A percentile compares a stretch with the other conserved stretches of the same genome.
Evolutionary conservation across 768 basidiomycete genomes (phyloP).

Genomic region (Pleurotus giganteus): DNA sequence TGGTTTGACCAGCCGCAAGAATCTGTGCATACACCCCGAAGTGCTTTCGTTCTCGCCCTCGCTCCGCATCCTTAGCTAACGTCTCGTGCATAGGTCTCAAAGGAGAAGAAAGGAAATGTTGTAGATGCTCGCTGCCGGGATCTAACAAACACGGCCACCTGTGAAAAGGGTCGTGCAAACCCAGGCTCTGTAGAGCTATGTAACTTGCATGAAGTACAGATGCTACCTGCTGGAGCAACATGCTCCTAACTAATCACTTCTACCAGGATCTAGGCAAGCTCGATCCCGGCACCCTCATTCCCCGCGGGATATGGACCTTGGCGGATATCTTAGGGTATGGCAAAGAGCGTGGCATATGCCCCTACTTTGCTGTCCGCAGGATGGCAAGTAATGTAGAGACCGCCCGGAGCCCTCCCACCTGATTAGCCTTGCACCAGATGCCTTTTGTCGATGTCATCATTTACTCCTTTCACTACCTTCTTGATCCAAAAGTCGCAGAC

Average conservation of each 20-base stretch:
- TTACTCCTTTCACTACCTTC: slow-evolving; percentile 97
- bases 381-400: slow-evolving; percentile 58
- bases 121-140: slow-evolving; percentile 98
- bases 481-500: slow-evolving; percentile 98
- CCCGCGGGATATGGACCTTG: slow-evolving; percentile 89
- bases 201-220: slow-evolving; percentile 87
- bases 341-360: slow-evolving; percentile 81
- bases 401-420: background rate
- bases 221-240: background rate
- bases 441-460: slow-evolving; percentile 95
- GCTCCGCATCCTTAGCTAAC: background rate
- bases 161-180: slow-evolving; percentile 79
- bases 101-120: slow-evolving; percentile 97
- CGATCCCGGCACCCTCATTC: slow-evolving; percentile 79
- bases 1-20: slow-evolving; percentile 94
- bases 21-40: slow-evolving; percentile 93
- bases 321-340: slow-evolving; percentile 92
- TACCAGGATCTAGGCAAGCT: slow-evolving; percentile 75
- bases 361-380: slow-evolving; percentile 93
- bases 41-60: slow-evolving; percentile 38
- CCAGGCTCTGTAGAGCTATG: slow-evolving; percentile 93
- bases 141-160: slow-evolving; percentile 80
- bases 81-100: slow-evolving; percentile 73
- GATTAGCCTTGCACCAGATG: slow-evolving; percentile 52
- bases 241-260: slow-evolving; percentile 9